These are phyloP conservation scores for Pterocarpus macrocarpus DNA, from an alignment of 306 rosid genomes.

Conservation along the genomic window DNA sequence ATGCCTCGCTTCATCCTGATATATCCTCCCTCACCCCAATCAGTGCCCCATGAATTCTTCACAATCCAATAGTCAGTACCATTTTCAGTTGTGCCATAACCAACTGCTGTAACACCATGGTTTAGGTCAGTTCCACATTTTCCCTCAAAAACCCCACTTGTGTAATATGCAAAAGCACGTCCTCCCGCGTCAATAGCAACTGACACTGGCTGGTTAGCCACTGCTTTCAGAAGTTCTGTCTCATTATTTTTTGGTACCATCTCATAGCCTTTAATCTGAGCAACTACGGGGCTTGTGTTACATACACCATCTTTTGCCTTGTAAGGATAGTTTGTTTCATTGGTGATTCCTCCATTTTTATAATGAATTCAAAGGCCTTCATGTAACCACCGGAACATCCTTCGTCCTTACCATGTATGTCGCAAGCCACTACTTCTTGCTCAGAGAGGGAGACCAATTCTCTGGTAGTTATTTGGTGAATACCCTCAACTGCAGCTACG, in stretches of 20 bases:
- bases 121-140: background rate
- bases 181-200: background rate
- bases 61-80: background rate
- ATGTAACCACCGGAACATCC: constrained; percentile 34
- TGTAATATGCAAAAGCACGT: background rate
- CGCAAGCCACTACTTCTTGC: constrained; percentile 51
- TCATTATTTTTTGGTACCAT: background rate
- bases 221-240: background rate
- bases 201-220: background rate
- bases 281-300: background rate
- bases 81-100: background rate
- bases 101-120: background rate
- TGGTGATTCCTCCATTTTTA: constrained; percentile 33
- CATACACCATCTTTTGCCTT: background rate
- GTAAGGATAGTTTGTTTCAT: constrained; percentile 41
- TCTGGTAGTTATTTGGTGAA: constrained; percentile 15
- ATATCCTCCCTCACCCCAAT: background rate
- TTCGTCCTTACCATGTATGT: background rate
- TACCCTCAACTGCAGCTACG: constrained; percentile 39
- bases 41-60: background rate
- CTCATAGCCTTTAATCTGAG: background rate
- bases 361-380: constrained; percentile 38
- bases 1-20: background rate
- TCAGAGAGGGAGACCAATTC: constrained; percentile 40
- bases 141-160: background rate